Conservation (phyloP, 225 moss, liverwort and hornwort species). For the Asterella californica region DNA sequence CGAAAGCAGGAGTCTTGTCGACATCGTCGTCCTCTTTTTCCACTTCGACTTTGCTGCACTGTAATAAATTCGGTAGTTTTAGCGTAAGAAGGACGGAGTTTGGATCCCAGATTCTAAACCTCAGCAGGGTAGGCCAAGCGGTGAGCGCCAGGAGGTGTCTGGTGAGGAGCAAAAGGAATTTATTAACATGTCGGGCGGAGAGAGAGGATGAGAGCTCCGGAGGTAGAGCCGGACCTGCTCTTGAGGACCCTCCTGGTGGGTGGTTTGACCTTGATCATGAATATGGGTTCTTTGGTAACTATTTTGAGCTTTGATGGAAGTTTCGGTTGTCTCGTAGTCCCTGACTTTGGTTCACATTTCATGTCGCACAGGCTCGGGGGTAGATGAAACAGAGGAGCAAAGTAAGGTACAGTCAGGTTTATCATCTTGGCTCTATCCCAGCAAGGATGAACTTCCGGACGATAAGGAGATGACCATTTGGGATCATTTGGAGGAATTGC, state of each 20-base stretch:
- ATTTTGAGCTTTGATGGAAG: not conserved
- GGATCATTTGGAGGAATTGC: constrained; percentile 89
- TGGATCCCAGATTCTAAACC: not conserved
- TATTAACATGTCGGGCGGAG: constrained; percentile 23
- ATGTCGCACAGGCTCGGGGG: constrained; percentile 14
- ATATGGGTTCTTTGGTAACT: not conserved
- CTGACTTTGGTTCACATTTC: not conserved
- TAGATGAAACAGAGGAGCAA: constrained; percentile 25
- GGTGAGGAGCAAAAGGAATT: not conserved
- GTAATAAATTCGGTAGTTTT: constrained; percentile 1
- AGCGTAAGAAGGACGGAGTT: not conserved
- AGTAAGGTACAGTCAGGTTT: constrained; percentile 44
- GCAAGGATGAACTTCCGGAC: constrained; percentile 89
- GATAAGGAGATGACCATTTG: constrained; percentile 97
- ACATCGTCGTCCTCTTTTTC: not conserved
- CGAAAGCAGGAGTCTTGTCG: not conserved
- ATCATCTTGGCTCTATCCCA: constrained; percentile 89
- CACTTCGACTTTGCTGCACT: not conserved
- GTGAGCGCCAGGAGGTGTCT: not conserved
- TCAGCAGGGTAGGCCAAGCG: not conserved
- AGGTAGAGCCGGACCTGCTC: constrained; percentile 24
- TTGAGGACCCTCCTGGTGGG: constrained; percentile 36
- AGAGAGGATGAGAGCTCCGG: constrained; percentile 31
- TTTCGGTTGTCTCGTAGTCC: not conserved
- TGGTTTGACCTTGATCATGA: not conserved